A percentile compares a stretch with the other conserved stretches of the same genome.
These are phyloP conservation scores for Pyrenophora graminea DNA, from an alignment of 2,329 filamentous ascomycete genomes.

Conservation along the genomic window DNA sequence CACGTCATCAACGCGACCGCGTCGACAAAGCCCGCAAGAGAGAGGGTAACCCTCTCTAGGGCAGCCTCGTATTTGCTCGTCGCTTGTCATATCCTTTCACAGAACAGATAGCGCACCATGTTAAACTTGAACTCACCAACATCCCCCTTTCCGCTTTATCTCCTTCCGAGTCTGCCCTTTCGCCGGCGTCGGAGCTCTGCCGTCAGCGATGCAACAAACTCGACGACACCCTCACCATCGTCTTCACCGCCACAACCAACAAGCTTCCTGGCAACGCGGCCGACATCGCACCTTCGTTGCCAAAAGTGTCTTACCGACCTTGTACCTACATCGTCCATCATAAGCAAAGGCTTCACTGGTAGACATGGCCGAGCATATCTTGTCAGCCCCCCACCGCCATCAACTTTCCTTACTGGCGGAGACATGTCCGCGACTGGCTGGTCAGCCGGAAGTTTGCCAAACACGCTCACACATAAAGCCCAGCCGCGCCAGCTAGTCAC, in stretches of 20 bases:
- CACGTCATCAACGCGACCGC: conserved; percentile 28
- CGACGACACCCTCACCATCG: conserved; percentile 21
- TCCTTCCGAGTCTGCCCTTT: conserved; percentile 44
- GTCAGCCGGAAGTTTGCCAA: conserved; percentile 54
- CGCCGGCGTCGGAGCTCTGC: conserved; percentile 50
- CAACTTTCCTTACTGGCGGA: conserved; percentile 22
- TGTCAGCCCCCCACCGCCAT: conserved; percentile 53
- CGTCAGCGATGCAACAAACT: conserved; percentile 34
- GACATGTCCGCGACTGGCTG: conserved; percentile 13
- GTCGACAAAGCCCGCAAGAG: conserved; percentile 12
- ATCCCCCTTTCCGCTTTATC: conserved; percentile 50
- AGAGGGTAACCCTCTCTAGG: conserved; percentile 3
- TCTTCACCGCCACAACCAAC: conserved; percentile 31
- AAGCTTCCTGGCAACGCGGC: conserved; percentile 29
- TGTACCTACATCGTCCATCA: conserved; percentile 62
- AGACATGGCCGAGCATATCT: conserved; percentile 68
- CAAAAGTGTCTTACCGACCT: conserved; percentile 63
- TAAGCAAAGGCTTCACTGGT: conserved; percentile 68
- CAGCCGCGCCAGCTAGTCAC: conserved; percentile 65
- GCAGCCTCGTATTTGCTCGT: neutral
- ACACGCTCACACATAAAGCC: conserved; percentile 61
- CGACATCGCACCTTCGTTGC: conserved; percentile 62
- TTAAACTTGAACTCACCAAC: conserved; percentile 19
- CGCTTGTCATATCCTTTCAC: neutral
- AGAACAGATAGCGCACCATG: conserved; percentile 5